phyloP scores from a whole-genome alignment of 1,284 basidiomycete genomes.

The Peniophora sp. region DNA sequence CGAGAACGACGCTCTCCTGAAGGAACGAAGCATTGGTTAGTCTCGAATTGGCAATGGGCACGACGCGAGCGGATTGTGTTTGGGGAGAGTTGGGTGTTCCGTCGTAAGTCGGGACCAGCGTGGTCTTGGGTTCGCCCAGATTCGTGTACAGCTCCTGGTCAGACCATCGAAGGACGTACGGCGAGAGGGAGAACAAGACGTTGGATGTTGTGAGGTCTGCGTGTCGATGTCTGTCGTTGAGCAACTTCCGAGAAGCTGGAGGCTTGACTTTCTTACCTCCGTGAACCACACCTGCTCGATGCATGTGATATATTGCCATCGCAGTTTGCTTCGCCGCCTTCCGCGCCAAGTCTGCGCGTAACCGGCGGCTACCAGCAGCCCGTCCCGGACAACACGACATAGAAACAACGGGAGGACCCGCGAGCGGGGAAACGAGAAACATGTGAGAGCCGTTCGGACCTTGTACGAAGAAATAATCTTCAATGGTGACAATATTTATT shows the following conservation, averaged over 20 bases:
- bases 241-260: neutral
- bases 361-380: slow-evolving; percentile 17
- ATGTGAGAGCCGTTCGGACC: too few species aligned
- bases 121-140: slow-evolving; percentile 19
- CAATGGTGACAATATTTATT: too few species aligned
- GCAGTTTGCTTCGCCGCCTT: slow-evolving; percentile 23
- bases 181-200: slow-evolving; percentile 22
- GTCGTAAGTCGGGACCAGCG: slow-evolving; percentile 11
- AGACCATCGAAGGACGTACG: slow-evolving; percentile 19
- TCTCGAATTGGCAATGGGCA: slow-evolving; percentile 16
- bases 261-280: too few species aligned
- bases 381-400: slow-evolving; percentile 5
- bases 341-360: slow-evolving; percentile 19
- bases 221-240: too few species aligned
- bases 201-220: slow-evolving; percentile 10
- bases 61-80: slow-evolving; percentile 12
- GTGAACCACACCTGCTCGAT: slow-evolving; percentile 8
- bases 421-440: too few species aligned
- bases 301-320: slow-evolving; percentile 18
- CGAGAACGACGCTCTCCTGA: too few species aligned
- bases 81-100: too few species aligned
- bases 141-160: slow-evolving; percentile 21
- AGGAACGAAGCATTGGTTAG: slow-evolving; percentile 9
- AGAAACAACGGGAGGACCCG: too few species aligned
- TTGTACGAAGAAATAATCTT: too few species aligned